Percentiles rank a stretch among this genome's conserved stretches.
These are phyloP conservation scores for Candida pini DNA, from an alignment of 805 yeast genomes.

Conservation along the genomic window DNA sequence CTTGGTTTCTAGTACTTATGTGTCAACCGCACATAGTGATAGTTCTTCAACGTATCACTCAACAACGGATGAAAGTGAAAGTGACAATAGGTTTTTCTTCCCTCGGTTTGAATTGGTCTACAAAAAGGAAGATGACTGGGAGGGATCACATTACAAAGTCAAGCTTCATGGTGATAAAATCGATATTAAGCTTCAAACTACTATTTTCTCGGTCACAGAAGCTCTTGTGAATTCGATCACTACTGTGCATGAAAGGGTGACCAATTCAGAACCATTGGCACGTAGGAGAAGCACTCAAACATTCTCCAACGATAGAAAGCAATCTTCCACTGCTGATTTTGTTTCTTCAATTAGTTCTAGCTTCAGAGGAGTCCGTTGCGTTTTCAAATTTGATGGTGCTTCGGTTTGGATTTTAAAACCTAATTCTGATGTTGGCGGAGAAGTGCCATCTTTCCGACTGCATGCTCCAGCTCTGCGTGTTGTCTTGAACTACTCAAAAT, in stretches of 20 bases:
- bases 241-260: conserved; percentile 21
- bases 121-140: conserved; percentile 18
- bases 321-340: conserved; percentile 8
- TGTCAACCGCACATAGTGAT: conserved; percentile 65
- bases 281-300: neutral
- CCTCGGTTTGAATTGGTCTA: conserved; percentile 61
- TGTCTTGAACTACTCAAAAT: conserved; percentile 46
- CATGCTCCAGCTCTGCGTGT: conserved; percentile 73
- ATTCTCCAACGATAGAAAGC: neutral
- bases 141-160: conserved; percentile 36
- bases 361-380: conserved; percentile 39
- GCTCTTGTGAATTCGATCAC: conserved; percentile 42
- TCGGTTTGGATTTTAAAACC: conserved; percentile 43
- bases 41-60: conserved; percentile 42
- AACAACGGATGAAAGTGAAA: conserved; percentile 37
- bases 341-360: conserved; percentile 6
- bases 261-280: conserved; percentile 1
- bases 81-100: conserved; percentile 57
- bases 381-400: conserved; percentile 65
- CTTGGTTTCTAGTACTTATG: conserved; percentile 60
- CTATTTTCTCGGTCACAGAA: conserved; percentile 51
- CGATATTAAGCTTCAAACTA: conserved; percentile 59
- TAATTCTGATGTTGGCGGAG: conserved; percentile 35
- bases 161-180: conserved; percentile 62
- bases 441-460: conserved; percentile 49